phyloP scores from a whole-genome alignment of 1,284 basidiomycete species.

The Hortiboletus rubellus region DNA sequence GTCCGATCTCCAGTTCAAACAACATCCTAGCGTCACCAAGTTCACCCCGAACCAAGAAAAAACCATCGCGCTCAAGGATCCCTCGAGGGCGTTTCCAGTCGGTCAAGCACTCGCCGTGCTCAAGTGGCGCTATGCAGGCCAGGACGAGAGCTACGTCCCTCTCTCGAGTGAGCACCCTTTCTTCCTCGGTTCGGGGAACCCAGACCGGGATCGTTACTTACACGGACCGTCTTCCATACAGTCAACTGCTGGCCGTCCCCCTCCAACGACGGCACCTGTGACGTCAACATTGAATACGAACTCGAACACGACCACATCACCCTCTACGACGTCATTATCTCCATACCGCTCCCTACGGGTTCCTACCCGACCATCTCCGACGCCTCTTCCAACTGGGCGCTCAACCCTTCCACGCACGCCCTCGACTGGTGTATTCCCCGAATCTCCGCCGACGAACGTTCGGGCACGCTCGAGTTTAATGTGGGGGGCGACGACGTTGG shows the following conservation, averaged over 20 bases:
- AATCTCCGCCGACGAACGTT: constrained; percentile 60
- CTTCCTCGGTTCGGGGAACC: not conserved
- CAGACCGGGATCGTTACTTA: not conserved
- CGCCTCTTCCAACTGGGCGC: constrained; percentile 70
- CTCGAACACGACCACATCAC: constrained; percentile 83
- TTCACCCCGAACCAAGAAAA: constrained; percentile 68
- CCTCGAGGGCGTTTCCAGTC: constrained; percentile 83
- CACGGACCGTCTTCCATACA: constrained; percentile 26
- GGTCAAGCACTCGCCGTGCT: constrained; percentile 85
- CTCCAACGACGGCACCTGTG: constrained; percentile 85
- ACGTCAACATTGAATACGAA: constrained; percentile 97
- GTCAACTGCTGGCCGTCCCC: constrained; percentile 98
- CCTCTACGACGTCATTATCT: constrained; percentile 84
- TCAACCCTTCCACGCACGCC: constrained; percentile 76
- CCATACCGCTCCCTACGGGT: constrained; percentile 87
- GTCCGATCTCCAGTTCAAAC: constrained; percentile 86
- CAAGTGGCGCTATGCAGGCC: constrained; percentile 90
- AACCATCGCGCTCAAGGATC: constrained; percentile 83
- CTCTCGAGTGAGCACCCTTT: constrained; percentile 70
- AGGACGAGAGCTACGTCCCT: constrained; percentile 90
- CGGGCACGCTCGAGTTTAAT: constrained; percentile 86
- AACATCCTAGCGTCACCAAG: constrained; percentile 94
- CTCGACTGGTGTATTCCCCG: constrained; percentile 81
- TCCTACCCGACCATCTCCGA: constrained; percentile 85
- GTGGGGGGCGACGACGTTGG: constrained; percentile 82